Base-by-base conservation (phyloP, 129 eudicot species). In the Mikania micrantha region DNA sequence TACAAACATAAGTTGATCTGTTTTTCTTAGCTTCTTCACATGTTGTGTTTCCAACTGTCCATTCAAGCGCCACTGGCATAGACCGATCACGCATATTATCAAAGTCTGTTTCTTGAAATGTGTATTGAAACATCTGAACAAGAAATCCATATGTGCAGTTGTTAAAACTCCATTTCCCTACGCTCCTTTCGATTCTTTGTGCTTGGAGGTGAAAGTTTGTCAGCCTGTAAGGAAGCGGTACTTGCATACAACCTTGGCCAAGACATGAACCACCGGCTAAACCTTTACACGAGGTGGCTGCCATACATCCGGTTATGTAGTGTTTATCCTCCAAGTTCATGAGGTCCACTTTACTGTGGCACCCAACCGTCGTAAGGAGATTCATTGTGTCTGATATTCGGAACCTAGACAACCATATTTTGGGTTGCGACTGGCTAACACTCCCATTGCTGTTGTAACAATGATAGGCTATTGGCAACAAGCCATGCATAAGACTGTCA, bases 161-260 rank as follows among this genome's bases (percentile, higher is more conserved):
- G 22, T 72, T 78, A 32, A 16, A 58, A 31, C 70, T 17, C 69
- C 65, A 57, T 0, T 25, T 57, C 25, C 78, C 78, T 0, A 59
- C 78, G 0, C 31, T 44, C 11, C 20, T 15, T 2, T 67, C 41
- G 36, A 56, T 60, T 12, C 78, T 59, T 21, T 56, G 74, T 5
- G 73, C 15, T 13, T 53, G 82, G 36, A 78, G 36, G 20, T 60
- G 48, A 16, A 78, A 78, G 0, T 5, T 19, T 6, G n/a, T 58
- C 1, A 66, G 0, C 2, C 13, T 20, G 36, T 41, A 17, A 57
- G 78, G 78, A 7, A 78, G 42, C 5, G 64, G 63, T 34, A 59
- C 48, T 44, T 59, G 82, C 31, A 64, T 71, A 66, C 78, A 72
- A 48, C 82, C 78, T 34, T 35, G 40, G 49, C 82, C 74, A 5